Percentiles rank a stretch among this genome's conserved stretches.
Conservation (phyloP, 345 rosid species). For the Syzygium grande region DNA sequence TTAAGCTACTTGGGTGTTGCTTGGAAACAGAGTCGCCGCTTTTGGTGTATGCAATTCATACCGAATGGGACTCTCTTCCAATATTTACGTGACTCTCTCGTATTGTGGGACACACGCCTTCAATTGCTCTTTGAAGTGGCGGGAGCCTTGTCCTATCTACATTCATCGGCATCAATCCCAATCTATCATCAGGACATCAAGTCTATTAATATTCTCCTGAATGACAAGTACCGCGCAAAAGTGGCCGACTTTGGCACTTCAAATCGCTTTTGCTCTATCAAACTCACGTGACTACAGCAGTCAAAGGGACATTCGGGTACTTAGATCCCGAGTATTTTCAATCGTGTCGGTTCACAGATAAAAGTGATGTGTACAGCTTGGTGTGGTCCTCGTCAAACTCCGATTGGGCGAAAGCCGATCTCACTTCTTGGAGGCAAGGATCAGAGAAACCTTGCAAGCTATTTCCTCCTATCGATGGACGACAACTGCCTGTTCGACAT, state of each 20-base stretch:
- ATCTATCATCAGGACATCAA: background rate
- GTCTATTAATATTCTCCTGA: slow-evolving; percentile 7
- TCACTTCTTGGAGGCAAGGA: background rate
- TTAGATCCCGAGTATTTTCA: slow-evolving; percentile 9
- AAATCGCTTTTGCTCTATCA: slow-evolving; percentile 2
- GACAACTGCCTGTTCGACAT: background rate
- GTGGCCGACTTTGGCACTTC: slow-evolving; percentile 12
- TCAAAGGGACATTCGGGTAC: slow-evolving; percentile 23
- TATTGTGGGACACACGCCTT: background rate
- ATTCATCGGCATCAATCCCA: background rate
- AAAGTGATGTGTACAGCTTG: slow-evolving; percentile 19
- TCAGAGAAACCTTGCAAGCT: background rate
- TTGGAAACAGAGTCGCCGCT: background rate
- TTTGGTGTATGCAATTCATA: background rate
- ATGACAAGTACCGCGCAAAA: slow-evolving; percentile 8
- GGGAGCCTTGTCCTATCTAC: slow-evolving; percentile 1
- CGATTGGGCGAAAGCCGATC: slow-evolving; percentile 5
- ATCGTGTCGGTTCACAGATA: background rate
- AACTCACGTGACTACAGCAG: slow-evolving; percentile 11
- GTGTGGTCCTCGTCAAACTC: slow-evolving; percentile 9
- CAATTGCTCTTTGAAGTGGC: background rate
- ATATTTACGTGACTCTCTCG: background rate
- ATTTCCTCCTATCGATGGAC: background rate
- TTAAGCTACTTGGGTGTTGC: background rate
- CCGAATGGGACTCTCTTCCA: background rate